phyloP scores from a whole-genome alignment of 2,329 filamentous ascomycete genomes.

The Laburnicola sp. region DNA sequence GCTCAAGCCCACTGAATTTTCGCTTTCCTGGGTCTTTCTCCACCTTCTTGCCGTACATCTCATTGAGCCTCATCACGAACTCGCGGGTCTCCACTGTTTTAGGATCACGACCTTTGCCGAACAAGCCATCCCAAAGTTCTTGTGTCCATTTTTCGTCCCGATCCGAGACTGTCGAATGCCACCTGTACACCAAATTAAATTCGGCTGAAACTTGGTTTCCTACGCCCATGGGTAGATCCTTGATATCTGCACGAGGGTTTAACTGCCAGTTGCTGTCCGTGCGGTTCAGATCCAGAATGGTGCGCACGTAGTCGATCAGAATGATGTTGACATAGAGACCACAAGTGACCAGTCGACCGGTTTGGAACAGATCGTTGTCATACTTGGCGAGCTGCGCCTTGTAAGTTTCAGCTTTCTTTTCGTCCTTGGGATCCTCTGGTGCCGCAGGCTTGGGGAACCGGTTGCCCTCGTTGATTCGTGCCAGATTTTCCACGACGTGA shows the following conservation, averaged over 20 bases:
- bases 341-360: conserved; percentile 55
- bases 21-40: conserved; percentile 70
- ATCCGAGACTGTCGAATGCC: conserved; percentile 77
- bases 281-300: conserved; percentile 63
- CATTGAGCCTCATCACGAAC: conserved; percentile 64
- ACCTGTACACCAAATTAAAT: conserved; percentile 86
- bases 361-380: conserved; percentile 56
- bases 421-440: conserved; percentile 47
- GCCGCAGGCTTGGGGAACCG: conserved; percentile 69
- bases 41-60: conserved; percentile 64
- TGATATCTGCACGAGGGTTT: conserved; percentile 72
- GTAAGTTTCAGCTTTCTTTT: conserved; percentile 39
- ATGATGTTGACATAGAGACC: conserved; percentile 59
- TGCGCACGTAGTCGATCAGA: conserved; percentile 57
- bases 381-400: conserved; percentile 43
- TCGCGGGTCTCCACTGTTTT: conserved; percentile 61
- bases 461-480: conserved; percentile 80
- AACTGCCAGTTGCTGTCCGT: conserved; percentile 79
- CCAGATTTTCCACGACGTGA: conserved; percentile 75
- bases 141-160: conserved; percentile 82
- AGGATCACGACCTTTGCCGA: conserved; percentile 54
- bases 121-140: conserved; percentile 49
- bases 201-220: conserved; percentile 85
- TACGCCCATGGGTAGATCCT: conserved; percentile 67
- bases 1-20: conserved; percentile 66